phyloP scores from a whole-genome alignment of 2,329 filamentous ascomycete species.

The Colletotrichum horii region DNA sequence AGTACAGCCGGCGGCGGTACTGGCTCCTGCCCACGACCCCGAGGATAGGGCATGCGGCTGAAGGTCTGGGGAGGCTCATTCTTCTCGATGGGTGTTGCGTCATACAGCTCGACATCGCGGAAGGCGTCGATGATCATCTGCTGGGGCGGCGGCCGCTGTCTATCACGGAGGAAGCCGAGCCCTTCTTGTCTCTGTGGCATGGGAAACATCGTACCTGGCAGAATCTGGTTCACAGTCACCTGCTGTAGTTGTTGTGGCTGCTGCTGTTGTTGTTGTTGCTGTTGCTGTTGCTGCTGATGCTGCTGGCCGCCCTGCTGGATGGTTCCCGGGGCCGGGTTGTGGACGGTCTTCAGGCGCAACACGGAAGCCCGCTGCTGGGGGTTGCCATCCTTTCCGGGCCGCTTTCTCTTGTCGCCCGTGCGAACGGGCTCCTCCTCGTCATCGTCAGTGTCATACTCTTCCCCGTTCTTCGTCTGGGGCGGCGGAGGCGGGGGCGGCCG shows the following conservation, averaged over 20 bases:
- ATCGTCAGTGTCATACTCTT: not conserved
- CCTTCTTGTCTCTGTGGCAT: not conserved
- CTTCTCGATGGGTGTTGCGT: not conserved
- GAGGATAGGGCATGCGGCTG: not conserved
- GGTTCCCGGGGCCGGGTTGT: not conserved
- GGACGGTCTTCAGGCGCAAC: not conserved
- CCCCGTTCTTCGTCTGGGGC: not conserved
- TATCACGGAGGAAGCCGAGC: not conserved
- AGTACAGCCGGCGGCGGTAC: not conserved
- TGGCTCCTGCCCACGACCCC: not conserved
- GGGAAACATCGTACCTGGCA: not conserved
- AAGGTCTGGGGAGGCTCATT: not conserved
- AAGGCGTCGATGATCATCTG: not conserved
- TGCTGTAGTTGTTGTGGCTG: not conserved
- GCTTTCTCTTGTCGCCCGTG: not conserved
- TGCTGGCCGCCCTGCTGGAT: not conserved
- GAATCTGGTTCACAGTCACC: not conserved
- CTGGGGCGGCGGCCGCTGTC: not conserved
- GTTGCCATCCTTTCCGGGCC: not conserved
- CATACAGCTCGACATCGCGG: not conserved
- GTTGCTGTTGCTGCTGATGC: not conserved
- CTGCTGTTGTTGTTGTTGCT: not conserved
- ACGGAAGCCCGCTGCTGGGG: not conserved
- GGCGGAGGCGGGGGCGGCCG: not conserved
- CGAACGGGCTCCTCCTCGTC: not conserved